A percentile compares a stretch with the other conserved stretches of the same genome.
Conservation (phyloP, 83 land plant genomes). For the Picea abies region DNA sequence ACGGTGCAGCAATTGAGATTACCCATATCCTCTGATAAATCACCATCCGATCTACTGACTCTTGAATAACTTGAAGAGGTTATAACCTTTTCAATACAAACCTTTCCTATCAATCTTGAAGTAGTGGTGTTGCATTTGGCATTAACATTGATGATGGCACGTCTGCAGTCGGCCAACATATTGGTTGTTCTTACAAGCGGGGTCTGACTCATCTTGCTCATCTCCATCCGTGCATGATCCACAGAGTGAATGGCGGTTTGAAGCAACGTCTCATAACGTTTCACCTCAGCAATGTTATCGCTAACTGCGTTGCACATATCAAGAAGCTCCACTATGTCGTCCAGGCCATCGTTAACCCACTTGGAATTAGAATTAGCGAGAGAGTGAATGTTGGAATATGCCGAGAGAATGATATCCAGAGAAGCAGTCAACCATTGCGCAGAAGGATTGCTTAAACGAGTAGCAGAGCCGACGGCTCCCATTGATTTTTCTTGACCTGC, state of each 20-base stretch:
- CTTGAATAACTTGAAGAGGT: too few relatives aligned
- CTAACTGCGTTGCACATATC: not conserved
- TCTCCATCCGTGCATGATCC: not conserved
- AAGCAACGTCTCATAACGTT: not conserved
- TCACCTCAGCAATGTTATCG: not conserved
- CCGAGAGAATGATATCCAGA: not conserved
- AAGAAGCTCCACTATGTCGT: not conserved
- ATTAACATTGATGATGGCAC: not conserved
- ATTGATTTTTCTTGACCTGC: too few relatives aligned
- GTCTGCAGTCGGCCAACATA: not conserved
- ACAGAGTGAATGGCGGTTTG: not conserved
- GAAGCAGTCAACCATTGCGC: not conserved
- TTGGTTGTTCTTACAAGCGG: not conserved
- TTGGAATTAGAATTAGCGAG: not conserved
- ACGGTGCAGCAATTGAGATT: not conserved
- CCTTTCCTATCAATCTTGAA: not conserved
- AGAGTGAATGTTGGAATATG: not conserved
- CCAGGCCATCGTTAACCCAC: not conserved
- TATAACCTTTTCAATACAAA: not conserved
- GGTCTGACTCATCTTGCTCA: not conserved
- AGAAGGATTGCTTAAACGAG: not conserved
- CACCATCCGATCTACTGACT: too few relatives aligned
- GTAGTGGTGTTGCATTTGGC: not conserved
- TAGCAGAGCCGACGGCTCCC: not conserved
- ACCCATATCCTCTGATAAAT: not conserved